Base-by-base conservation (phyloP, 495 filamentous ascomycete species). In the Extremus antarcticus region DNA sequence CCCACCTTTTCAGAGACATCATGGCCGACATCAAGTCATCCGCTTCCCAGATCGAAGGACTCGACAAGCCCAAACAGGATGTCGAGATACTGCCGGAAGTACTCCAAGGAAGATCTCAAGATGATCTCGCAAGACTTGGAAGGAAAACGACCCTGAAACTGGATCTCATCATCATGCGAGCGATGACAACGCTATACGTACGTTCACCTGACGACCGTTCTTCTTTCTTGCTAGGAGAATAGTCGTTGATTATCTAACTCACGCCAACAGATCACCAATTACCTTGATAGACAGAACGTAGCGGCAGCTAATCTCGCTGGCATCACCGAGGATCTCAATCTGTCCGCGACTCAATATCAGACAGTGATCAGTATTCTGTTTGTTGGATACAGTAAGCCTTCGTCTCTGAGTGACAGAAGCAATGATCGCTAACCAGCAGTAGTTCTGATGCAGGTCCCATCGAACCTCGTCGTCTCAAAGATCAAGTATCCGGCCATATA, bases 401-500 rank as follows among this genome's bases (percentile, higher is more conserved):
- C n/a, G n/a, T n/a, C n/a, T n/a, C n/a, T n/a, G 46, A 19, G 45
- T 53, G 11, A 29, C 7, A 41, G 20, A 3, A n/a, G n/a, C 21
- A 13, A 50, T n/a, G n/a, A 39, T 7, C 35, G 49, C 25, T 51
- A n/a, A 35, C 35, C 24, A 2, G 21, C 13, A 40, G 25, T 8
- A 53, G 51, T 55, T 20, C 41, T 55, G 2, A 55, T 57, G 47
- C 49, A 61, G 38, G 54, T 55, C 21, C 51, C 51, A 1, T 55
- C 52, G 24, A 59, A 55, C 43, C 24, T 55, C 15, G 13, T 59
- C 9, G 38, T 55, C 16, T 57, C 23, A 29, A 59, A 59, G 43
- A 76, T 78, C 62, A 74, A 45, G 2, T 32, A 46, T 10, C 68
- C 68, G n/a, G 63, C 67, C 20, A 49, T 66, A 20, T 71, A 71